Evolutionary conservation across 2,329 filamentous ascomycete species (phyloP).

Genomic region (Xylaria digitata): DNA sequence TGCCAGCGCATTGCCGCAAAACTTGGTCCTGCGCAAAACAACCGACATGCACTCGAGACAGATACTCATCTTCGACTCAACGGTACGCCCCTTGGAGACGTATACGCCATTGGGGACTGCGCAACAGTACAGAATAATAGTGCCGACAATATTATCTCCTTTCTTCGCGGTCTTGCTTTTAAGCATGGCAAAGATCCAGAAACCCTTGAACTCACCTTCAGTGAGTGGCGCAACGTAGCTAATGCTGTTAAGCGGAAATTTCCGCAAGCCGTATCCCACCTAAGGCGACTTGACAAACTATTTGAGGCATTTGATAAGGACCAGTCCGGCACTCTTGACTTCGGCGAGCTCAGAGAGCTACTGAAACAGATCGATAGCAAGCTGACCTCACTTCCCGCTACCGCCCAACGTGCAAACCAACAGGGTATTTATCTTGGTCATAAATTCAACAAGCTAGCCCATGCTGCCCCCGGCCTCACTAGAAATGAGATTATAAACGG

Average conservation of each 20-base stretch:
- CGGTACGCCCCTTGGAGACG: constrained; percentile 89
- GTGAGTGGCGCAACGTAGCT: constrained; percentile 88
- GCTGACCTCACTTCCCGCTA: constrained; percentile 92
- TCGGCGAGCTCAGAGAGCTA: constrained; percentile 88
- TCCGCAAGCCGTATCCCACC: constrained; percentile 87
- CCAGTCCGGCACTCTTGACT: constrained; percentile 91
- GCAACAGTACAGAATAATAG: constrained; percentile 97
- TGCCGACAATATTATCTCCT: constrained; percentile 88
- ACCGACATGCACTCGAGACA: constrained; percentile 91
- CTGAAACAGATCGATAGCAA: constrained; percentile 94
- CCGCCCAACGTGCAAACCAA: constrained; percentile 95
- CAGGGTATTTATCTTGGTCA: constrained; percentile 92
- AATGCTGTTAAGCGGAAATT: constrained; percentile 87
- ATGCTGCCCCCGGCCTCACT: constrained; percentile 77
- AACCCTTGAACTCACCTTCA: constrained; percentile 85
- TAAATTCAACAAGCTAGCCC: constrained; percentile 93
- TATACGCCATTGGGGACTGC: constrained; percentile 97
- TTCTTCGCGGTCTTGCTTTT: constrained; percentile 89
- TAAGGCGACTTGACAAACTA: constrained; percentile 88
- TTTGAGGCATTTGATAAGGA: constrained; percentile 95
- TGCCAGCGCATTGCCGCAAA: constrained; percentile 81
- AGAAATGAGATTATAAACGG: constrained; percentile 88
- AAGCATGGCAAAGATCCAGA: constrained; percentile 92
- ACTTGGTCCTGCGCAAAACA: constrained; percentile 81
- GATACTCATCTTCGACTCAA: constrained; percentile 91